These are phyloP conservation scores for Mycena latifolia DNA, from an alignment of 768 basidiomycete species.

Conservation along the genomic window DNA sequence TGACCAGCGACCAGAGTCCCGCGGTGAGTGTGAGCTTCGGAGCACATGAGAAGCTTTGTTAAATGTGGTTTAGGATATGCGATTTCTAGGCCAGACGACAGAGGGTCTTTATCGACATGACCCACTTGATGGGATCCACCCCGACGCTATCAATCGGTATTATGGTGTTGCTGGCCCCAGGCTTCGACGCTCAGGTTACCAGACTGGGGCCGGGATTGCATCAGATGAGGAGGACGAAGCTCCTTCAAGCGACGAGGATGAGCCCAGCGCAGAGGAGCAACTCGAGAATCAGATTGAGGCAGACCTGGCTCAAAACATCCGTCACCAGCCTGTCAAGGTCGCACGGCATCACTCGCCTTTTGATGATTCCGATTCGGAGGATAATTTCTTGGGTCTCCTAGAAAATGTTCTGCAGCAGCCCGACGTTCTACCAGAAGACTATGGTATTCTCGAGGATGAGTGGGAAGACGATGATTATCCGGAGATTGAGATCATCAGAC, in stretches of 20 bases:
- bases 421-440: neutral
- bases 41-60: too few species aligned
- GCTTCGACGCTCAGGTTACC: neutral
- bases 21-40: too few species aligned
- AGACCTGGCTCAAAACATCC: neutral
- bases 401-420: neutral
- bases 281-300: constrained; percentile 7
- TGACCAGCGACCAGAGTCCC: too few species aligned
- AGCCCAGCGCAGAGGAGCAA: neutral
- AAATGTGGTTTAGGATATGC: constrained; percentile 11
- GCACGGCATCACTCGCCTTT: neutral
- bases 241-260: neutral
- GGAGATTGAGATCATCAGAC: neutral
- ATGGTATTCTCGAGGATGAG: constrained; percentile 1
- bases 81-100: constrained; percentile 18
- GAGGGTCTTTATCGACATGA: neutral
- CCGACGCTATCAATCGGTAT: constrained; percentile 5
- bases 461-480: constrained; percentile 14
- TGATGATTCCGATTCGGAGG: neutral
- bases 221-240: neutral
- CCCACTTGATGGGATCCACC: constrained; percentile 5
- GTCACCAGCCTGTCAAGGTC: neutral
- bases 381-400: neutral
- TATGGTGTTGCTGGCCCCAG: neutral
- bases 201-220: neutral